Evolutionary conservation across 257 asterid species (phyloP).

Genomic region (Solanum bulbocastanum): DNA sequence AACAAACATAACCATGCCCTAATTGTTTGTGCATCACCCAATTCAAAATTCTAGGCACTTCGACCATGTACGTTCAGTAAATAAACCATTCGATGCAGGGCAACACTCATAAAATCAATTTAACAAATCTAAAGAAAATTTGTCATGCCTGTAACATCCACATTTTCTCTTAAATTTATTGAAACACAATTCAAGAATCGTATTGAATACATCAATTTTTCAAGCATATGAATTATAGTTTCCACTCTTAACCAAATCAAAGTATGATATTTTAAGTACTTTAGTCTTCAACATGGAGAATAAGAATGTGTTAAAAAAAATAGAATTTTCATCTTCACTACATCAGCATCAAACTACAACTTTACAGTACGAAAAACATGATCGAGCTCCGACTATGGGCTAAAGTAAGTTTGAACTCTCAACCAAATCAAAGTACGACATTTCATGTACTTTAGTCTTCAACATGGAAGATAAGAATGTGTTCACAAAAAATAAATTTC

Average conservation of each 20-base stretch:
- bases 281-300: background rate
- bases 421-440: background rate
- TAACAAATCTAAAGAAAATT: background rate
- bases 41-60: background rate
- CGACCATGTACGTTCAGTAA: background rate
- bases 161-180: background rate
- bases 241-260: background rate
- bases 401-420: background rate
- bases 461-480: background rate
- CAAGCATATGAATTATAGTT: background rate
- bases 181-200: background rate
- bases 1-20: no score
- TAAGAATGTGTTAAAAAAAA: no score
- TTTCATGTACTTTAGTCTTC: background rate
- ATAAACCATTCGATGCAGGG: background rate
- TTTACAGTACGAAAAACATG: no score
- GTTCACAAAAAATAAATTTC: background rate
- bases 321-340: background rate
- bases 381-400: no score
- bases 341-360: background rate
- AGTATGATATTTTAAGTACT: background rate
- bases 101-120: no score
- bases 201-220: background rate
- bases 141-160: background rate
- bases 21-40: background rate